Base-by-base conservation (phyloP, 805 yeast species). In the Schwanniomyces vanrijiae region DNA sequence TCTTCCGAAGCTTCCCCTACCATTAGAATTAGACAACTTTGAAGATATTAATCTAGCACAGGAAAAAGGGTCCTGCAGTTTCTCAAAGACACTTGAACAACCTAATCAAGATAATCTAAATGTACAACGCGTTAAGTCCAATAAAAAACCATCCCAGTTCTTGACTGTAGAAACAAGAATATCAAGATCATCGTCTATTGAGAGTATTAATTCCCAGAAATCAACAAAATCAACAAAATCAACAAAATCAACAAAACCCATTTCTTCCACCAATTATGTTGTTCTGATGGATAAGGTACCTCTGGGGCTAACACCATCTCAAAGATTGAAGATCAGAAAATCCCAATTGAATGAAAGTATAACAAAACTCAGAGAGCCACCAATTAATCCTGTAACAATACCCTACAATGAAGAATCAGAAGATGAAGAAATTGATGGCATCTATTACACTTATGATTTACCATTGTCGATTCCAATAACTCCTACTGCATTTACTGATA, bases 401-500 rank as follows among this genome's bases (percentile, higher is more conserved):
- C 13, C 33, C 11, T 31, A 42, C 11, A 26, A 45, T 29, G 42
- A 45, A 9, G 43, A 43, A 5, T 37, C 40, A 18, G 46, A 50
- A 13, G 55, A 55, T 25, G 52, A 47, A 37, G 59, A 55, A 22
- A 49, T 53, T 14, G 54, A 52, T 28, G 55, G 48, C 14, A 80
- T 75, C 37, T 77, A 77, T 45, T 70, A 77, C 19, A 77, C 84
- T 48, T 84, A 70, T 64, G 84, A 85, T 54, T 86, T 85, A 16
- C 90, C 90, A 2, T 64, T 81, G 44, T 75, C 86, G 0, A 83
- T 81, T 41, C 76, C 86, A 0, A 62, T 83, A 16, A 69, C 62
- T 5, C 62, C 74, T 10, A 52, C 71, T 14, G 52, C 68, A n/a
- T 64, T 65, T 16, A 63, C 64, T 41, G 74, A 75, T 51, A 65